These are phyloP conservation scores for Fagopyrum tataricum DNA, from an alignment of 148 eudicot species.

Conservation along the genomic window DNA sequence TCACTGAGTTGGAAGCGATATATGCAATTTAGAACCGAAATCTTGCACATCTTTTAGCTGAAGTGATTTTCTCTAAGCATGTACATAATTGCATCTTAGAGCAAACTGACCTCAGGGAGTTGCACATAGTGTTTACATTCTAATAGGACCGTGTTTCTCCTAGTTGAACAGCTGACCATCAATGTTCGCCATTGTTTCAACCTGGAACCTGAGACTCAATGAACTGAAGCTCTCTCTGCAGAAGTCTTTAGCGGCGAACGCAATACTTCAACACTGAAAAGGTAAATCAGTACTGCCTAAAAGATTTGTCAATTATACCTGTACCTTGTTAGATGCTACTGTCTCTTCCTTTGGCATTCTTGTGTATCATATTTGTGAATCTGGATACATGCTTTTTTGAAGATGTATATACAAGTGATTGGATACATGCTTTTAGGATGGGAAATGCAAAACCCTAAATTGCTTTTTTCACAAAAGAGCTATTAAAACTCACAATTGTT, in stretches of 20 bases:
- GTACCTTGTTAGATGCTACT: not conserved
- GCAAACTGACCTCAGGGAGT: not conserved
- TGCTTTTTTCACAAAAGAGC: too few relatives aligned
- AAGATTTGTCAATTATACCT: not conserved
- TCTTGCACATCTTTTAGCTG: not conserved
- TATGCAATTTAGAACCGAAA: constrained; percentile 35
- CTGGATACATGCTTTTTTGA: too few relatives aligned
- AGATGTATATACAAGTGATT: too few relatives aligned
- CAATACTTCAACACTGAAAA: not conserved
- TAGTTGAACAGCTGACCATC: too few relatives aligned
- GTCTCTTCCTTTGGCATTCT: not conserved
- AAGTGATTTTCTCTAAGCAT: not conserved
- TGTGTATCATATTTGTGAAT: not conserved
- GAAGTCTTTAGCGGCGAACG: not conserved
- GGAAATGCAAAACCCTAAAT: too few relatives aligned
- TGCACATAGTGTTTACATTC: not conserved
- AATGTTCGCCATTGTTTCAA: too few relatives aligned
- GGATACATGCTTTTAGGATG: too few relatives aligned
- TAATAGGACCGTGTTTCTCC: not conserved
- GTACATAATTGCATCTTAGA: too few relatives aligned
- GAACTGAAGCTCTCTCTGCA: not conserved
- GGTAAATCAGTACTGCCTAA: not conserved
- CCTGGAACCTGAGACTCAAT: too few relatives aligned
- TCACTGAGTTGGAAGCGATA: constrained; percentile 40
- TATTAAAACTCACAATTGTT: not conserved